Base-by-base conservation (phyloP, 2,329 filamentous ascomycete species). In the Amesomyces nigricolor region DNA sequence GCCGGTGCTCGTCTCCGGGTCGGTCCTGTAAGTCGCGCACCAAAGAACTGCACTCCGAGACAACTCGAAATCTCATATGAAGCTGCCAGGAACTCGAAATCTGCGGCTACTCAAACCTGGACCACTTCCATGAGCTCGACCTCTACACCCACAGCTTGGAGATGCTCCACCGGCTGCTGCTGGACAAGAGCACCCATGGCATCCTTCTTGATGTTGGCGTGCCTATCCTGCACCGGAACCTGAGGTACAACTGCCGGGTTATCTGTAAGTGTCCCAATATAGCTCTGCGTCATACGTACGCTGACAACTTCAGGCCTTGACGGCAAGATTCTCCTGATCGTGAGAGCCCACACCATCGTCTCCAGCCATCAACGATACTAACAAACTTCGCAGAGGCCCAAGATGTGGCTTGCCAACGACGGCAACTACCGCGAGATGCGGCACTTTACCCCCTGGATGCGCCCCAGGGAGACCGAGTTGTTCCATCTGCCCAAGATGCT, bases 311-410 rank as follows among this genome's bases (percentile, higher is more conserved):
- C 42, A 58, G 74, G 75, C 58, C 75, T 83, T 49, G 80, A 91
- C 62, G 78, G 81, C 49, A 82, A 85, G 70, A 84, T 91, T 17
- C 71, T 91, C 16, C 74, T 86, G 56, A 86, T 94, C 55, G 76
- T 87, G 10, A 87, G 87, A 0, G 6, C n/a, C 40, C 10, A 9
- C 10, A 5, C 17, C 5, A 14, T 19, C 30, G 11, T 30, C 42
- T 9, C 8, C 39, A 17, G 3, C 22, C 19, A 19, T 43, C 53
- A 30, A 52, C 51, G 10, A n/a, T 13, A 8, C 30, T 13, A 10
- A 6, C 19, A 13, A 13, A 1, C 9, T 10, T 35, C 10, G 5
- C 37, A 56, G 56, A 61, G 62, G 29, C 63, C 64, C 39, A 65
- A 65, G 53, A 63, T 65, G 56, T 63, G 76, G 63, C 77, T 91